Percentiles rank a stretch among this genome's conserved stretches.
phyloP scores from a whole-genome alignment of 2,329 filamentous ascomycete genomes.

The Calonectria pseudoturangicola region DNA sequence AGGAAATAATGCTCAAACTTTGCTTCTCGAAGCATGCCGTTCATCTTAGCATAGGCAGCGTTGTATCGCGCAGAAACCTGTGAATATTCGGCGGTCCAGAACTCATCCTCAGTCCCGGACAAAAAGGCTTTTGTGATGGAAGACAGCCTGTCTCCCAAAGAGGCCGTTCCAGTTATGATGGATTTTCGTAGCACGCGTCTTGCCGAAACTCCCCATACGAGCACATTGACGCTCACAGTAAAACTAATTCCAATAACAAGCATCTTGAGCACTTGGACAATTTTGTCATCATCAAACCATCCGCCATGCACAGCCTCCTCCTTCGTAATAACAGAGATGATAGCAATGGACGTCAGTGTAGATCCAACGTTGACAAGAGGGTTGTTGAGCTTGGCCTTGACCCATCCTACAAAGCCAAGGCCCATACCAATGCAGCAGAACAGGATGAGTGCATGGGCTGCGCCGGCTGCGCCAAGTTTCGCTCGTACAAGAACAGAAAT shows the following conservation, averaged over 20 bases:
- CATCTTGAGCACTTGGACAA: conserved; percentile 89
- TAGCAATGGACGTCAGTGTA: conserved; percentile 89
- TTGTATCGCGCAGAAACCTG: conserved; percentile 79
- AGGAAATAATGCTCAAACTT: conserved; percentile 92
- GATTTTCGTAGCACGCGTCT: conserved; percentile 83
- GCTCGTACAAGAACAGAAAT: conserved; percentile 86
- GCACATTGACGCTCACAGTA: conserved; percentile 83
- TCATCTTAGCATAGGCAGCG: conserved; percentile 80
- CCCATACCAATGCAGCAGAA: conserved; percentile 90
- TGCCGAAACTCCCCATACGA: conserved; percentile 87
- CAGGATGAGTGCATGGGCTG: conserved; percentile 87
- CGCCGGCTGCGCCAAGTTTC: conserved; percentile 76
- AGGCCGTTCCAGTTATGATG: conserved; percentile 82
- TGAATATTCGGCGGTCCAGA: conserved; percentile 79
- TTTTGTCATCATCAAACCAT: conserved; percentile 87
- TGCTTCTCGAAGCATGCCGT: conserved; percentile 87
- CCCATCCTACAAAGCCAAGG: conserved; percentile 91
- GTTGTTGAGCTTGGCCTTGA: conserved; percentile 86
- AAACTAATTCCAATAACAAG: conserved; percentile 84
- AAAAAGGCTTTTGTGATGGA: conserved; percentile 90
- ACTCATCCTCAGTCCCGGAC: conserved; percentile 86
- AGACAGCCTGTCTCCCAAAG: conserved; percentile 87
- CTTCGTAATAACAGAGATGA: conserved; percentile 93
- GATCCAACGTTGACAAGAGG: conserved; percentile 89
- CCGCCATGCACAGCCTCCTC: conserved; percentile 91